Base-by-base conservation (phyloP, 208 protist species). In the Acanthamoeba culbertsoni region DNA sequence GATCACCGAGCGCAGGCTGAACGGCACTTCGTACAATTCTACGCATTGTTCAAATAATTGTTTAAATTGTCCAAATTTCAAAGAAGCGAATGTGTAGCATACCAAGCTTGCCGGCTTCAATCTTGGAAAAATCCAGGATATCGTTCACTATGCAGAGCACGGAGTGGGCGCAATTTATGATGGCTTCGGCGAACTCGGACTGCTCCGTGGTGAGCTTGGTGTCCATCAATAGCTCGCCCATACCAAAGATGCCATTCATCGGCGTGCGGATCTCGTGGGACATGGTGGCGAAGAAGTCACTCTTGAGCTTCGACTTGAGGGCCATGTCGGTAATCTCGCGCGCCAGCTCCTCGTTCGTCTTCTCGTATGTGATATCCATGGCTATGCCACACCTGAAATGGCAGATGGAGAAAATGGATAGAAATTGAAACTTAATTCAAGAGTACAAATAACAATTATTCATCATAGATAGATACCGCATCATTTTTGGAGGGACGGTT, bases 11-110 rank as follows among this genome's bases (percentile, higher is more conserved):
- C 40, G 88, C 18, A 92, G 42, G 62, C 48, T 92, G 88, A 92
- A 92, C 20, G 48, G 88, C 59, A 92, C 88, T 43, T 92, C 33
- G 51, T 86, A 62, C 86, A 90, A 42, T 63, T 96, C 95, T 65
- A 77, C 88, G 53, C 40, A 6, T 43, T 43, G 40, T 16, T n/a
- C 26, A 79, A 23, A 8, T 10, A 2, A 23, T 18, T 20, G 31
- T 16, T 53, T n/a, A 10, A 5, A 26, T 82, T 31, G 35, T 42
- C 0, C 28, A 51, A 16, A 8, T 16, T 26, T 42, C 23, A 12
- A 57, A 89, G 2, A 37, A 33, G 55, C 5, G 18, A 43, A 43
- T 40, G 23, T 20, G 42, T 0, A 33, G 23, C 28, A 16, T 42
- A 73, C 43, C 63, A 12, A 92, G 55, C 45, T 92, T 73, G 43